A percentile compares a stretch with the other conserved stretches of the same genome.
Evolutionary conservation across 2,329 filamentous ascomycete species (phyloP).

Genomic region (Alternaria infectoria): DNA sequence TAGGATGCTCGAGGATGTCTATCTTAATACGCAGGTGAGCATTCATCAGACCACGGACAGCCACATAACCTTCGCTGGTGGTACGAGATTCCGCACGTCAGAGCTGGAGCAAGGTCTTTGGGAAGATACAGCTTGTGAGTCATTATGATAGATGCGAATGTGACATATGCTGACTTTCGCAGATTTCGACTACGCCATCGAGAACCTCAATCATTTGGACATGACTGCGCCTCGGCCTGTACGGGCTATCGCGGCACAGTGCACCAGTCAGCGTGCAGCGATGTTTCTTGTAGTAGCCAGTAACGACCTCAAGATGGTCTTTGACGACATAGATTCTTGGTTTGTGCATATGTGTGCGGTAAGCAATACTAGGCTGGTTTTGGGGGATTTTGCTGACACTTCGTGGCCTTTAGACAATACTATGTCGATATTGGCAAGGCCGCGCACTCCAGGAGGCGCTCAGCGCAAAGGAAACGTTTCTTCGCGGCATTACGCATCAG

Average conservation of each 20-base stretch:
- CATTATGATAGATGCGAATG: not conserved
- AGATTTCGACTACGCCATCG: slow-evolving; percentile 50
- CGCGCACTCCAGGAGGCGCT: slow-evolving; percentile 50
- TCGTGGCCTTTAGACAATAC: slow-evolving; percentile 19
- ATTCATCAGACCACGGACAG: slow-evolving; percentile 33
- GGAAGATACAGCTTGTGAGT: slow-evolving; percentile 49
- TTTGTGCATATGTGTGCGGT: slow-evolving; percentile 52
- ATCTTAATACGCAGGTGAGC: slow-evolving; percentile 42
- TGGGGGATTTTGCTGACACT: not conserved
- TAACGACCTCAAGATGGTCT: slow-evolving; percentile 52
- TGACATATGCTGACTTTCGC: not conserved
- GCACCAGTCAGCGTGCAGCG: slow-evolving; percentile 39
- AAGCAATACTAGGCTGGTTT: not conserved
- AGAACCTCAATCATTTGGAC: slow-evolving; percentile 42
- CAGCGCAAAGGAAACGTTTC: slow-evolving; percentile 53
- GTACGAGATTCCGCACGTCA: slow-evolving; percentile 28
- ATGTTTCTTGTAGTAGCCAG: slow-evolving; percentile 51
- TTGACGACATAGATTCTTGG: slow-evolving; percentile 57
- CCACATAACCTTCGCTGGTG: slow-evolving; percentile 33
- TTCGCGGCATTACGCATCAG: slow-evolving; percentile 56
- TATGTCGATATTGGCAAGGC: slow-evolving; percentile 51
- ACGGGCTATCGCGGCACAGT: slow-evolving; percentile 48
- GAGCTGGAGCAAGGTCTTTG: slow-evolving; percentile 51
- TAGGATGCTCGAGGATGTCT: slow-evolving; percentile 38
- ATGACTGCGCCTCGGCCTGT: slow-evolving; percentile 40